Evolutionary conservation across 345 rosid species (phyloP), one percentile per base, ranked within the genome.

Genomic region (Theobroma cacao): DNA sequence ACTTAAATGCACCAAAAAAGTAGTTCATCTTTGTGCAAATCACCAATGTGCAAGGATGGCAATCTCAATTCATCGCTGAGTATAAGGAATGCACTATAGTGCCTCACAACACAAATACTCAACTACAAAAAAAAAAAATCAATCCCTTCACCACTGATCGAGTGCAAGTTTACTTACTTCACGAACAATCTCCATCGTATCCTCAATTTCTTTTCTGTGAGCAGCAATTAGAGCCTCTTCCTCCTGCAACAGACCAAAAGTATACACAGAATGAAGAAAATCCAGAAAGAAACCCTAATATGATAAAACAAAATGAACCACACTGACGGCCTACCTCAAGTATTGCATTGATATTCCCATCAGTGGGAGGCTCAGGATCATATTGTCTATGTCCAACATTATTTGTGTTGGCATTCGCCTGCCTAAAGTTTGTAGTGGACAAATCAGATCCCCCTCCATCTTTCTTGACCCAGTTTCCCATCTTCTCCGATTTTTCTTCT

Each of bases 141-240:
- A n/a, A n/a, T n/a, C n/a, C n/a, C n/a, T 38, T 20, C 28, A 70
- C 47, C 36, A 45, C 31, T 18, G 41, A 36, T 47, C 38, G 34
- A 59, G 30, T 36, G 61, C 64, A 52, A 38, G 12, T 64, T 55
- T 59, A 80, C 90, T 86, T 87, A 94, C 99, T 87, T 96, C 99
- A 4, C 97, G 98, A 75, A 92, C 98, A 72, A 94, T 96, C 84
- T 92, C 98, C 98, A 96, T 96, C 14, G 98, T 94, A 78, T 96
- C 97, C 87, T 96, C 99, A n/a, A 94, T 96, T 86, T 96, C 98
- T 89, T 96, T 94, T 82, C 99, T 88, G 76, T 96, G 99, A 36
- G 97, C 98, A 13, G 93, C 90, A 41, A 94, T 90, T 76, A 96
- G 84, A 45, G 97, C 97, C 83, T 91, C 98, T 88, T 96, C 99